phyloP scores from a whole-genome alignment of 2,329 filamentous ascomycete genomes.

The Nemania abortiva region DNA sequence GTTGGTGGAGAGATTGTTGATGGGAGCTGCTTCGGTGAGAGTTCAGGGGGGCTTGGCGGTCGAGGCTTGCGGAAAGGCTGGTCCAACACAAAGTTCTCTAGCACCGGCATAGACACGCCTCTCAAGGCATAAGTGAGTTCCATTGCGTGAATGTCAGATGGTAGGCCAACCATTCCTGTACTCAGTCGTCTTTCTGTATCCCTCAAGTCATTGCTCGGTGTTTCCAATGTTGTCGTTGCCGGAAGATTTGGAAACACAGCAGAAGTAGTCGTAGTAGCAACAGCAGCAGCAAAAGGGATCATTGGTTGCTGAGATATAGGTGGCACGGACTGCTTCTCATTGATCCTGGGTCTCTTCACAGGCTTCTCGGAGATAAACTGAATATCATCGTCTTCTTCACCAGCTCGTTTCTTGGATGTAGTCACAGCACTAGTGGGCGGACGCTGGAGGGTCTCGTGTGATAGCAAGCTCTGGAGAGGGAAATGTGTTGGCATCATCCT shows the following conservation, averaged over 20 bases:
- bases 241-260: conserved; percentile 20
- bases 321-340: conserved; percentile 31
- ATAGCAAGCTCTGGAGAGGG: conserved; percentile 24
- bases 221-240: conserved; percentile 12
- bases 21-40: conserved; percentile 55
- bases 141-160: conserved; percentile 46
- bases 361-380: conserved; percentile 60
- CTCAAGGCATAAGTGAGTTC: conserved; percentile 49
- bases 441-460: conserved; percentile 11
- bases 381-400: conserved; percentile 57
- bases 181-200: conserved; percentile 50
- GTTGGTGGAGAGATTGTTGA: conserved; percentile 38
- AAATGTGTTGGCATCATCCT: conserved; percentile 39
- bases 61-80: conserved; percentile 45
- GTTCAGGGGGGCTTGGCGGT: conserved; percentile 49
- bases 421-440: conserved; percentile 16
- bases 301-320: conserved; percentile 7
- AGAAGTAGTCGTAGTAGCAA: neutral
- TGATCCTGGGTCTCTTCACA: conserved; percentile 55
- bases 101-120: conserved; percentile 52
- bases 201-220: conserved; percentile 29
- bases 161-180: conserved; percentile 51
- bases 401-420: conserved; percentile 47
- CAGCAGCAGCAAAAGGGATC: neutral
- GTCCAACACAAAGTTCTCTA: conserved; percentile 52